Base-by-base conservation (phyloP, 345 rosid genomes). In the Bruguiera gymnorhiza region DNA sequence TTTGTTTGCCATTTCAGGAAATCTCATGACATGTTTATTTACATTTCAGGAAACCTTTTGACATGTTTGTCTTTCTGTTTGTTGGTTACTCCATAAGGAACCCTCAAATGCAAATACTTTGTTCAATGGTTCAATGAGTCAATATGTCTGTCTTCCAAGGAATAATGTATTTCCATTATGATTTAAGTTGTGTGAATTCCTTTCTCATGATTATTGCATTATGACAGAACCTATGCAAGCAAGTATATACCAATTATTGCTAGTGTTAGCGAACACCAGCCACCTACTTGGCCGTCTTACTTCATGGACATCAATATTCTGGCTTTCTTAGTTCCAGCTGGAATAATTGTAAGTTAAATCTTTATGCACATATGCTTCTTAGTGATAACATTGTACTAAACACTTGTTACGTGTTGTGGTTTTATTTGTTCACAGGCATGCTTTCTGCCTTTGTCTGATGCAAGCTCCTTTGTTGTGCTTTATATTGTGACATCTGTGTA, bases 211-310 rank as follows among this genome's bases (percentile, higher is more conserved):
- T 70, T 23, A 23, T 62, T 76, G 19, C 29, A 43, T 53, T 65
- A 63, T 78, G 73, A 65, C 94, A 95, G 99, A 79, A 91, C 96
- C 36, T 87, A 83, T 84, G 90, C 98, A 55, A 95, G 99, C 99
- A 95, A 95, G 81, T 95, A 95, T 63, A 95, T 95, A 67, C 99
- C 99, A 63, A 95, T 95, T 73, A 95, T 95, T 81, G 99, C 99
- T 70, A 95, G 99, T 83, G 99, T 95, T 74, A 95, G 99, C 55
- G 99, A 95, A 79, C 99, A 95, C 89, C 99, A 95, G 70, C 98
- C 99, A 30, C 99, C 99, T 57, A 95, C 99, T 46, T 96, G 99
- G 99, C 99, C 99, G 6, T 96, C 99, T 26, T 96, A 96, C 81
- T 96, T 96, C 81, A 96, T 96, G 99, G 99, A 96, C 78, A 96